phyloP scores from a whole-genome alignment of 768 basidiomycete genomes.

The Dentipellis sp. region DNA sequence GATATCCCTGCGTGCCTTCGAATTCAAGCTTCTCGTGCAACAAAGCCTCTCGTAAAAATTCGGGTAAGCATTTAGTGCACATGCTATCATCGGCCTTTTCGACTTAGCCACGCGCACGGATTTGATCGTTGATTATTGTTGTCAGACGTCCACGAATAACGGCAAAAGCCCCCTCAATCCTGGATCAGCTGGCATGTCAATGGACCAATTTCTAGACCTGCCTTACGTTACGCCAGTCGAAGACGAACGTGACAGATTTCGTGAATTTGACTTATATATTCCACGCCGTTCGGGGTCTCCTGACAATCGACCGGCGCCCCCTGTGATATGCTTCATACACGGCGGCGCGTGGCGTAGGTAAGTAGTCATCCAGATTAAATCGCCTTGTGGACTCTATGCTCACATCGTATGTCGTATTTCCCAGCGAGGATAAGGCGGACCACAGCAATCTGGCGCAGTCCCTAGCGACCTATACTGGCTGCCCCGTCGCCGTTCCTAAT shows the following conservation, averaged over 20 bases:
- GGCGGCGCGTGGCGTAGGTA: constrained; percentile 82
- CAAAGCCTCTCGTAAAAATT: no score
- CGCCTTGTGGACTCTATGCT: neutral
- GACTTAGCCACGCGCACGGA: no score
- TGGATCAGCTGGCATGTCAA: neutral
- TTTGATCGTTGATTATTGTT: neutral
- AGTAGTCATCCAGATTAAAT: constrained; percentile 20
- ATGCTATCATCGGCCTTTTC: no score
- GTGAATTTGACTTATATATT: constrained; percentile 50
- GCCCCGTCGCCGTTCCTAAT: constrained; percentile 63
- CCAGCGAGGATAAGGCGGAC: constrained; percentile 66
- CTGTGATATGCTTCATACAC: constrained; percentile 67
- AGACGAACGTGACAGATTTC: constrained; percentile 21
- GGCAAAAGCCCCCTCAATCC: constrained; percentile 8
- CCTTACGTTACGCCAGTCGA: constrained; percentile 25
- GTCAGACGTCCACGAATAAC: neutral
- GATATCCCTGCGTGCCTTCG: no score
- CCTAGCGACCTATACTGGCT: constrained; percentile 40
- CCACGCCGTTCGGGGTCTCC: neutral
- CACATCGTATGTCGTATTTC: neutral
- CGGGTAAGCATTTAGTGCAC: no score
- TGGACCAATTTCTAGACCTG: constrained; percentile 14
- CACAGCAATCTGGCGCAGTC: constrained; percentile 43
- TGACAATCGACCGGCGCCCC: constrained; percentile 11
- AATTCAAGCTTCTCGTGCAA: no score